Evolutionary conservation across 1,284 basidiomycete genomes (phyloP).

Genomic region (Jaminaea rosea): DNA sequence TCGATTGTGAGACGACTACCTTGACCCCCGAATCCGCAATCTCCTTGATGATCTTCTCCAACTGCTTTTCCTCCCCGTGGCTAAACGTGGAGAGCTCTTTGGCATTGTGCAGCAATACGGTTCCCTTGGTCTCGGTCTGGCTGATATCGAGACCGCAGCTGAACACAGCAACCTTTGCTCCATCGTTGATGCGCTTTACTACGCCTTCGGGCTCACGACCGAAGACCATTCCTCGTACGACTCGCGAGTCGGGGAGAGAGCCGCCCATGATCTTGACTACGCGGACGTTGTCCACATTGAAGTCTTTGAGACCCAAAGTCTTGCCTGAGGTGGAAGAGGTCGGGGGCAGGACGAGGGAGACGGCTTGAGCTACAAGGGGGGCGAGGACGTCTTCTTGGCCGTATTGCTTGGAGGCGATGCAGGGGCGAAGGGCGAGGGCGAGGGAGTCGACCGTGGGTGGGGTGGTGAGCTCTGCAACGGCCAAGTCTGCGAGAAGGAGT

Average conservation of each 20-base stretch:
- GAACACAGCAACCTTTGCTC: slow-evolving; percentile 62
- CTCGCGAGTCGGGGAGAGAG: slow-evolving; percentile 68
- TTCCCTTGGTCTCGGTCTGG: slow-evolving; percentile 98
- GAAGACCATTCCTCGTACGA: slow-evolving; percentile 97
- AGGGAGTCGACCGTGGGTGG: slow-evolving; percentile 73
- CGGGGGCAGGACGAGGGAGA: slow-evolving; percentile 50
- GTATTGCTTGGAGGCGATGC: slow-evolving; percentile 95
- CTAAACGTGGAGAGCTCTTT: slow-evolving; percentile 89
- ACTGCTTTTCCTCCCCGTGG: slow-evolving; percentile 71
- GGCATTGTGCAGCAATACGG: slow-evolving; percentile 88
- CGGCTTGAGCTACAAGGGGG: slow-evolving; percentile 81
- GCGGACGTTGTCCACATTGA: slow-evolving; percentile 80
- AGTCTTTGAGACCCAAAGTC: slow-evolving; percentile 15
- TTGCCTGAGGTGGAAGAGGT: slow-evolving; percentile 47
- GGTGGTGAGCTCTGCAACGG: slow-evolving; percentile 56
- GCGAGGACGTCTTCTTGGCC: slow-evolving; percentile 79
- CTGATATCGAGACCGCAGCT: slow-evolving; percentile 84
- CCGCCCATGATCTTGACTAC: slow-evolving; percentile 99
- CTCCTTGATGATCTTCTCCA: slow-evolving; percentile 62
- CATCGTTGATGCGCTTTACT: slow-evolving; percentile 62
- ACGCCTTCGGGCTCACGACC: slow-evolving; percentile 80
- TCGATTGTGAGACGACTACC: slow-evolving; percentile 84
- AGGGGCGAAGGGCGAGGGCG: slow-evolving; percentile 71
- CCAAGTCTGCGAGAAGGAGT: slow-evolving; percentile 29
- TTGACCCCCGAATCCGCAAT: slow-evolving; percentile 91